Evolutionary conservation across 305 asterid genomes (phyloP).

Genomic region (Fraxinus platypoda): DNA sequence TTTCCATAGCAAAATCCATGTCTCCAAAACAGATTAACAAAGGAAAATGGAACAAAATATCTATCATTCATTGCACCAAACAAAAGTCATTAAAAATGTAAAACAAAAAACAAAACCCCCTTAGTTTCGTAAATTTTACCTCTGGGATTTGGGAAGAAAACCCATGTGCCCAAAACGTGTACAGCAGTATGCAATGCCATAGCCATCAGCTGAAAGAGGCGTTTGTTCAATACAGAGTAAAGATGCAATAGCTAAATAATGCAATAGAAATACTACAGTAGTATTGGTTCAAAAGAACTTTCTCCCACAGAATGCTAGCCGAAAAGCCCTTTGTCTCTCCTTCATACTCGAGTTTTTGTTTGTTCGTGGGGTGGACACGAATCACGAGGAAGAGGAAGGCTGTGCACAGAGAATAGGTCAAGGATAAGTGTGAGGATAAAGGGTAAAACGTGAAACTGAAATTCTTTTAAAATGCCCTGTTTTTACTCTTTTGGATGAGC

Average conservation of each 20-base stretch:
- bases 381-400: slow-evolving; percentile 32
- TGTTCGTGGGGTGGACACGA: slow-evolving; percentile 19
- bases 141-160: slow-evolving; percentile 5
- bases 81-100: not conserved
- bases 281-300: slow-evolving; percentile 36
- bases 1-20: not conserved
- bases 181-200: slow-evolving; percentile 9
- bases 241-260: not conserved
- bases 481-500: slow-evolving; percentile 16
- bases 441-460: slow-evolving; percentile 19
- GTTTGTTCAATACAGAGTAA: slow-evolving; percentile 10
- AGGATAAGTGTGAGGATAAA: not conserved
- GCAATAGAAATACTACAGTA: not conserved
- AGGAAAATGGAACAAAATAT: not conserved
- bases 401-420: slow-evolving; percentile 18
- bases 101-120: not conserved
- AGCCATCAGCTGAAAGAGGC: slow-evolving; percentile 19
- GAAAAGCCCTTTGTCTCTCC: slow-evolving; percentile 16
- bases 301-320: slow-evolving; percentile 12
- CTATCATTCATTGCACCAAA: not conserved
- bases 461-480: slow-evolving; percentile 21
- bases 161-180: slow-evolving; percentile 22
- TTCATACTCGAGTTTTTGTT: not conserved
- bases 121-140: slow-evolving; percentile 16
- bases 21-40: not conserved